A percentile compares a stretch with the other conserved stretches of the same genome.
phyloP scores from a whole-genome alignment of 148 eudicot species.

The Rhododendron simsii region DNA sequence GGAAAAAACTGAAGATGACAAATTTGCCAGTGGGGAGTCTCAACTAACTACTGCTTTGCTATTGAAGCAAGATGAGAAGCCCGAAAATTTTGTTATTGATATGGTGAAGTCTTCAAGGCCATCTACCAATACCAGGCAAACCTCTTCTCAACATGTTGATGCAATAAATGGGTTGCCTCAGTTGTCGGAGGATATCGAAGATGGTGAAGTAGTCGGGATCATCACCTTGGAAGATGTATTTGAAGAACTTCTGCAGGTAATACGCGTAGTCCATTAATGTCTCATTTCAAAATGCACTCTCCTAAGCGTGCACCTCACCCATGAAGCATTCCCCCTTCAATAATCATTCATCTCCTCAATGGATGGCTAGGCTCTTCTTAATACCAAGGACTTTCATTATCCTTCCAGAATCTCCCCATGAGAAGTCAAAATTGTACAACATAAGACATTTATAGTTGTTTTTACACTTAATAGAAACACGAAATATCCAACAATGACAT shows the following conservation, averaged over 20 bases:
- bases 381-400: background rate
- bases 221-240: conserved; percentile 98
- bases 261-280: conserved; percentile 9
- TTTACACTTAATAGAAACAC: background rate
- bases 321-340: background rate
- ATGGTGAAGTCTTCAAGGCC: conserved; percentile 53
- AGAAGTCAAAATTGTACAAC: background rate
- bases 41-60: conserved; percentile 60
- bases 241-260: conserved; percentile 96
- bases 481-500: background rate
- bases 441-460: background rate
- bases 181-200: conserved; percentile 60
- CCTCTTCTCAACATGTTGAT: conserved; percentile 13
- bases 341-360: background rate
- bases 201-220: conserved; percentile 91
- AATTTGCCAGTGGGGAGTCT: conserved; percentile 21
- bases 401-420: background rate
- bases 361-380: background rate
- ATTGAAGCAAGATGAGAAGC: conserved; percentile 40
- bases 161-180: conserved; percentile 24
- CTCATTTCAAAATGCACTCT: background rate
- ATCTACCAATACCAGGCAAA: conserved; percentile 15
- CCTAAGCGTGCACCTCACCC: background rate
- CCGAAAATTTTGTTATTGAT: conserved; percentile 53
- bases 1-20: conserved; percentile 32